These are phyloP conservation scores for Opeltia flavorubescens DNA, from an alignment of 495 filamentous ascomycete species.

Conservation along the genomic window DNA sequence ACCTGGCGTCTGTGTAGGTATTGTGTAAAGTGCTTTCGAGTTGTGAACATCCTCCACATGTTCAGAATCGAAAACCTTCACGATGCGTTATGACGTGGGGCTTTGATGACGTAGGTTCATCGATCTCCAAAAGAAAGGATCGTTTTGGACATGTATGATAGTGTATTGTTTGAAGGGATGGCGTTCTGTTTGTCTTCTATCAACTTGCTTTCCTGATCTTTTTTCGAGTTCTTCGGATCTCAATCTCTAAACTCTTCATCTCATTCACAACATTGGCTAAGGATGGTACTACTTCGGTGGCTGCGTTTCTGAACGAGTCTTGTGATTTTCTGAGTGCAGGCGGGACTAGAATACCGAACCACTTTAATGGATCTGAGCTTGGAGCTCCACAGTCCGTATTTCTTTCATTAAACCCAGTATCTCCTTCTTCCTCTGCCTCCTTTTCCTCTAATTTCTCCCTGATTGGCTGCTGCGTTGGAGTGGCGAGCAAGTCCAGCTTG, in stretches of 20 bases:
- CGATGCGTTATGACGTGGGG: too few species aligned
- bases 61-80: too few species aligned
- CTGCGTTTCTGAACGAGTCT: conserved; percentile 27
- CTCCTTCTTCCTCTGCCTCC: background rate
- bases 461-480: background rate
- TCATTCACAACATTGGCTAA: conserved; percentile 45
- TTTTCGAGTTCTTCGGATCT: conserved; percentile 32
- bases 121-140: background rate
- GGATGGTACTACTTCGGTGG: conserved; percentile 22
- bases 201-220: conserved; percentile 7
- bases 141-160: too few species aligned
- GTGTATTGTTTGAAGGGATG: too few species aligned
- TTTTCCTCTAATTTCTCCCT: background rate
- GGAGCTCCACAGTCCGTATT: background rate
- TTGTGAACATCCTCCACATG: too few species aligned
- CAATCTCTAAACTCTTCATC: conserved; percentile 50
- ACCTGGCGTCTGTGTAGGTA: background rate
- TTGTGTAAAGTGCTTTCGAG: background rate
- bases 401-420: background rate
- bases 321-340: conserved; percentile 46
- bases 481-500: background rate
- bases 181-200: background rate
- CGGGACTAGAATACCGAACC: conserved; percentile 58
- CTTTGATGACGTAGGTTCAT: background rate
- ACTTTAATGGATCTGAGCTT: conserved; percentile 41